Conservation (phyloP, 768 basidiomycete species). For the Phylloporus rhodoxanthus region DNA sequence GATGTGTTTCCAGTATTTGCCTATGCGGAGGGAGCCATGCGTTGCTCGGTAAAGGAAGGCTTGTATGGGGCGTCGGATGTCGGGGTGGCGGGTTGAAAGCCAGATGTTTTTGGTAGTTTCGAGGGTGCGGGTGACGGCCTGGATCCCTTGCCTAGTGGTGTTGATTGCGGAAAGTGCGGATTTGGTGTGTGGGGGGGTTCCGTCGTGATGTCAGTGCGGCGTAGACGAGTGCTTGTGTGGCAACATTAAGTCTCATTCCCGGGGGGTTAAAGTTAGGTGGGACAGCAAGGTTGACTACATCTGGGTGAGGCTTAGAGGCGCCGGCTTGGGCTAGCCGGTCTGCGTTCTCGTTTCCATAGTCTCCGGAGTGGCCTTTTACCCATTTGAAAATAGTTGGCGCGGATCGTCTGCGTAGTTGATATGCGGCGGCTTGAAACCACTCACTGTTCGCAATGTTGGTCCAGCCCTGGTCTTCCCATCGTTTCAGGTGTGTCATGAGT, state of each 20-base stretch:
- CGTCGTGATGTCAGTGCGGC: no score
- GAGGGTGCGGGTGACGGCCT: not conserved
- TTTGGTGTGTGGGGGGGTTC: no score
- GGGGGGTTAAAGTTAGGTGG: no score
- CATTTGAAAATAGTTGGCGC: not conserved
- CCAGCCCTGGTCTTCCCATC: not conserved
- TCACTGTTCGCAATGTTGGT: not conserved
- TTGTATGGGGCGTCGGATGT: not conserved
- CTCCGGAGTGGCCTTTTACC: not conserved
- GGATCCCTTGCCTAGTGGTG: no score
- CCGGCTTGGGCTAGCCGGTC: no score
- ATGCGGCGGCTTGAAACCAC: not conserved
- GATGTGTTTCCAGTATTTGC: not conserved
- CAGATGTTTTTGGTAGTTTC: not conserved
- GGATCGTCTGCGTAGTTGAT: not conserved
- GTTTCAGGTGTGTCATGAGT: not conserved
- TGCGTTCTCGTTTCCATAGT: no score
- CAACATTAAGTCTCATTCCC: no score
- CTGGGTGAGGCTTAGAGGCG: no score
- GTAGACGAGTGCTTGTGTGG: no score
- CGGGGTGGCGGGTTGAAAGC: not conserved
- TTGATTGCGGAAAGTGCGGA: no score
- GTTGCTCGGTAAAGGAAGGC: not conserved
- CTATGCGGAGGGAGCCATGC: not conserved
- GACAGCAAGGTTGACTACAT: no score